Base-by-base conservation (phyloP, 2,329 filamentous ascomycete species). In the Fusarium armeniacum region DNA sequence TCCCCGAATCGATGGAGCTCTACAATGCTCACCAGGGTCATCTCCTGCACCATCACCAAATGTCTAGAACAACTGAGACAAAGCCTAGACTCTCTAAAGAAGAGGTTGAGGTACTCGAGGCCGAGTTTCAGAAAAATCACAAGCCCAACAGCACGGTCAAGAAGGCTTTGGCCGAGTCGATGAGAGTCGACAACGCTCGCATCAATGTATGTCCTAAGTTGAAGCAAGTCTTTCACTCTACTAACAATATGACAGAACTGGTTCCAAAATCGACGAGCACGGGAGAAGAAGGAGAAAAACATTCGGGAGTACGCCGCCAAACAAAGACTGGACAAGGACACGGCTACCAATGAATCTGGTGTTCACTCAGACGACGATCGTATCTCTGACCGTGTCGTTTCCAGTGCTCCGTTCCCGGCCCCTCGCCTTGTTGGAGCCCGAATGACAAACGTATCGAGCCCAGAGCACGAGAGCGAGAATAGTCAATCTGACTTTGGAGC, bases 181-280 rank as follows among this genome's bases (percentile, higher is more conserved):
- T 90, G 82, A 83, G 84, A 54, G 85, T 90, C n/a, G 88, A 90
- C 68, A 83, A 88, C 69, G 84, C 88, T 20, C 83, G 88, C 67
- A 90, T 90, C 69, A 90, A 90, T 73, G 88, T 90, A 28, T 44
- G 24, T 58, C 38, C 52, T 12, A 16, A 20, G 32, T 32, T 33
- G 10, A 22, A 36, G 20, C 28, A 33, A 36, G 38, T 15, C 35
- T 12, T 49, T n/a, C 8, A n/a, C 7, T n/a, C 16, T 22, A 62
- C 79, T 82, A 74, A 83, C 77, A 35, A 18, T n/a, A 13, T 44
- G 15, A 12, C 54, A 90, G 88, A 91, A 91, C 75, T 91, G 89
- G 89, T 91, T 91, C 74, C 89, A 91, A 71, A 91, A 91, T 75
- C 82, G 89, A 62, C 84, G 89, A 53, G 88, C 89, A 55, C 87